phyloP scores from a whole-genome alignment of 2,329 filamentous ascomycete genomes.

The Zopfia rhizophila region DNA sequence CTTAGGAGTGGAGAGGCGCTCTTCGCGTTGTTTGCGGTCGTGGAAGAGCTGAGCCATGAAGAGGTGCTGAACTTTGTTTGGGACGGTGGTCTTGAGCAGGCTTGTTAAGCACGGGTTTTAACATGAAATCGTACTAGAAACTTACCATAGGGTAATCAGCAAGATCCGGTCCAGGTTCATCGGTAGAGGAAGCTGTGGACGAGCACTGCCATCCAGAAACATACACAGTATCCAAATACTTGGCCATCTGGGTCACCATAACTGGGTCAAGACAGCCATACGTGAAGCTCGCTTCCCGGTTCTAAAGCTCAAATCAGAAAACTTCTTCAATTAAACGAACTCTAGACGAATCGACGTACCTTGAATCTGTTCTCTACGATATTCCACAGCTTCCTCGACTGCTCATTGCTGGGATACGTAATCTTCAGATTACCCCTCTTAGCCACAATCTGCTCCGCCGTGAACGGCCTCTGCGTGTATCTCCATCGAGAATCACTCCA shows the following conservation, averaged over 20 bases:
- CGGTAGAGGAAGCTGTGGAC: slow-evolving; percentile 91
- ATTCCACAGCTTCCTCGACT: slow-evolving; percentile 94
- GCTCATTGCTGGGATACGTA: slow-evolving; percentile 87
- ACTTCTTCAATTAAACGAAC: neutral
- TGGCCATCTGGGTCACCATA: slow-evolving; percentile 99
- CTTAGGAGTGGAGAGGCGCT: slow-evolving; percentile 82
- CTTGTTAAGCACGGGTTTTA: slow-evolving; percentile 52
- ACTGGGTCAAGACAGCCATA: slow-evolving; percentile 98
- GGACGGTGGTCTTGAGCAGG: slow-evolving; percentile 98
- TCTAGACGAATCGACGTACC: slow-evolving; percentile 59
- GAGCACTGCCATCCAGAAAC: slow-evolving; percentile 99
- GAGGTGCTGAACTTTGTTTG: slow-evolving; percentile 96
- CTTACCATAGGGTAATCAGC: slow-evolving; percentile 83
- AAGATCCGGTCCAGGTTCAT: slow-evolving; percentile 97
- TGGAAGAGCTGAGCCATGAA: slow-evolving; percentile 99
- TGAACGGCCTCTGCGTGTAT: slow-evolving; percentile 91
- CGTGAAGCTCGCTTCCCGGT: slow-evolving; percentile 87
- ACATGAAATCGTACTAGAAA: slow-evolving; percentile 1
- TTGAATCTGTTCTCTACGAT: slow-evolving; percentile 88
- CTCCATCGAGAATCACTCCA: slow-evolving; percentile 94
- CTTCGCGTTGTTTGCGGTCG: slow-evolving; percentile 98
- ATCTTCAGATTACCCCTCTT: slow-evolving; percentile 94
- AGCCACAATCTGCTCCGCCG: slow-evolving; percentile 94
- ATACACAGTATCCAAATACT: slow-evolving; percentile 98
- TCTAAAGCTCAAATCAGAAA: too few relatives aligned